Evolutionary conservation across 441 rosid species (phyloP), one percentile per base, ranked within the genome.

Genomic region (Kokia cookei): DNA sequence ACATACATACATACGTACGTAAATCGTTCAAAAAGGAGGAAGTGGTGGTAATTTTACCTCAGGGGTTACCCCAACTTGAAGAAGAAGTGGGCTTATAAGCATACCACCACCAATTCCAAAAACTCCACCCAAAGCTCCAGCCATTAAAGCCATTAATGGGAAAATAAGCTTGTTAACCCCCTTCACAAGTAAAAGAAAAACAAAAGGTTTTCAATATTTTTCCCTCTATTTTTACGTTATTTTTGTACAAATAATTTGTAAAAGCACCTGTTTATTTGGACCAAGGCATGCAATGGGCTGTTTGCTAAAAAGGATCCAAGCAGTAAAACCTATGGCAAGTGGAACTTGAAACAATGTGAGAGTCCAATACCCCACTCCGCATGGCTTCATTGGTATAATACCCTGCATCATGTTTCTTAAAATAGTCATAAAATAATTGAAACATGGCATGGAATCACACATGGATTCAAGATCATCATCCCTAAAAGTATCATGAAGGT

Each of bases 91-190:
- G 75, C 96, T 93, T 69, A 91, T 90, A 45, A 95, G 91, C 98
- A 93, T 93, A 51, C 98, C 98, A 1, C 98, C 98, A 67, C 99
- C 99, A 65, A 93, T 89, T 53, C 98, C 99, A 7, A 91, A 95
- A 75, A 89, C 82, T 72, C 99, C 98, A 7, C 99, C 98, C 59
- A 95, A 57, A 14, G 88, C 73, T 65, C 99, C 99, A 1, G 99
- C 99, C 66, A 87, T 47, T 5, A 94, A 74, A 12, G 98, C 96
- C 94, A 91, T 93, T 42, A 76, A 10, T 2, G 99, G 98, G 78
- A 93, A 91, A 53, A 83, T 75, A 67, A 83, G 58, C 78, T 79
- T 84, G 82, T 82, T 85, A 19, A 75, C 64, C 26, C 76, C 90
- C 96, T 92, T 71, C 62, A 73, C 14, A 73, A 50, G 45, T 73